Percentiles rank a stretch among this genome's conserved stretches.
Evolutionary conservation across 176 grass and related monocot genomes (phyloP).

Genomic region (Rhipidocladum racemiflorum): DNA sequence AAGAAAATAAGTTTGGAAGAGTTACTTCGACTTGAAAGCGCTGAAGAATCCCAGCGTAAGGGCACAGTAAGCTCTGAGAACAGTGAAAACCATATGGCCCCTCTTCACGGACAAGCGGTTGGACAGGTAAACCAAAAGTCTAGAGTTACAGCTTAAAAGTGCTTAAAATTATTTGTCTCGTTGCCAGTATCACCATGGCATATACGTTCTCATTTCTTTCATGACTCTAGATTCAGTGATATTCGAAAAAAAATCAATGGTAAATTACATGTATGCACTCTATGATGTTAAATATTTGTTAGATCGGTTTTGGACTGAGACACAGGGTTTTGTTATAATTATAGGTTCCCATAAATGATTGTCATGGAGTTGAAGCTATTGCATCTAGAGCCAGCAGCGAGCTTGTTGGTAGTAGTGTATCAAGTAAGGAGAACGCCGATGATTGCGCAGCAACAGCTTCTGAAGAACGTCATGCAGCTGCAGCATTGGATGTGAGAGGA

Average conservation of each 20-base stretch:
- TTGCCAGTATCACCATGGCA: not conserved
- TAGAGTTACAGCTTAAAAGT: not conserved
- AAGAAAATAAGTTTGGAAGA: constrained; percentile 49
- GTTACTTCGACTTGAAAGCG: constrained; percentile 49
- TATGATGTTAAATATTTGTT: not conserved
- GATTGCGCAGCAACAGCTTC: not conserved
- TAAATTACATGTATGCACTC: constrained; percentile 1
- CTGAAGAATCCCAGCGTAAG: constrained; percentile 29
- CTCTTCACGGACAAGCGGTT: constrained; percentile 26
- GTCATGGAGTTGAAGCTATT: constrained; percentile 18
- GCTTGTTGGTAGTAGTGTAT: constrained; percentile 1
- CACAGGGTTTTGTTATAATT: constrained; percentile 24
- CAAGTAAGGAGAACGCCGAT: constrained; percentile 15
- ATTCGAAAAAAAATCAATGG: not conserved
- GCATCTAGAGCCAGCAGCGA: constrained; percentile 14
- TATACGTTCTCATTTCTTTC: not conserved
- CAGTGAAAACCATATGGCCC: constrained; percentile 29
- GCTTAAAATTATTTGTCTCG: not conserved
- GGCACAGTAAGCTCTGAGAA: constrained; percentile 16
- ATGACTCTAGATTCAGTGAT: not conserved
- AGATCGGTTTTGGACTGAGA: not conserved
- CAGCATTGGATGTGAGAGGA: constrained; percentile 1
- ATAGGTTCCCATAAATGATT: constrained; percentile 37
- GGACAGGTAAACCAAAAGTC: constrained; percentile 39
- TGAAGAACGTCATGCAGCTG: constrained; percentile 12